Evolutionary conservation across 1,139 yeast species (phyloP).

Genomic region (Trichomonascaceae sp.): DNA sequence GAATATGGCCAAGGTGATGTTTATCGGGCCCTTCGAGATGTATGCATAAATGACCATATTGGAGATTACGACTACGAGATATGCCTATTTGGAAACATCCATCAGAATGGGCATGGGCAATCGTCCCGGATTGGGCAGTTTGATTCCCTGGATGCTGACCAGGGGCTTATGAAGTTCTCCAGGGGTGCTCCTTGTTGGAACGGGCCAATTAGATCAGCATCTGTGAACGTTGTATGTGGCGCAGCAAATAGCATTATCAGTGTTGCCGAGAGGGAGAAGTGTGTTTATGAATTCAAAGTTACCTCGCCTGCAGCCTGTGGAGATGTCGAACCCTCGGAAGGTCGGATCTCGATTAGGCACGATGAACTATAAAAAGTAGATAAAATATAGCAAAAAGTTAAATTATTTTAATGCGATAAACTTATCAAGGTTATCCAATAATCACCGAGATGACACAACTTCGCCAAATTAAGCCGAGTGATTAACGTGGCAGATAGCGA

Average conservation of each 20-base stretch:
- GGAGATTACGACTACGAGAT: constrained; percentile 71
- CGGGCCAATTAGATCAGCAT: constrained; percentile 78
- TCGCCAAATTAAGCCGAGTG: background rate
- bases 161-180: constrained; percentile 38
- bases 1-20: constrained; percentile 60
- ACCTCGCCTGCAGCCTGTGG: constrained; percentile 68
- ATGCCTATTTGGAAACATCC: constrained; percentile 51
- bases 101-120: constrained; percentile 48
- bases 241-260: constrained; percentile 45
- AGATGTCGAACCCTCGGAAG: constrained; percentile 8
- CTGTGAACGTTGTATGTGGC: constrained; percentile 65
- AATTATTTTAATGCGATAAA: too few relatives aligned
- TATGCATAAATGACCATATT: constrained; percentile 43
- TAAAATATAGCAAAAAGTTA: background rate
- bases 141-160: constrained; percentile 9
- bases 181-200: constrained; percentile 92
- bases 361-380: constrained; percentile 9
- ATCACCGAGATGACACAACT: too few relatives aligned
- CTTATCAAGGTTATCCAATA: background rate
- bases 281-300: constrained; percentile 64
- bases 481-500: background rate
- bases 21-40: constrained; percentile 50
- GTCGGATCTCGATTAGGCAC: constrained; percentile 7
- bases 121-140: constrained; percentile 49
- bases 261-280: constrained; percentile 85